Base-by-base conservation (phyloP, 208 protist genomes). In the Trichomonas tenax region DNA sequence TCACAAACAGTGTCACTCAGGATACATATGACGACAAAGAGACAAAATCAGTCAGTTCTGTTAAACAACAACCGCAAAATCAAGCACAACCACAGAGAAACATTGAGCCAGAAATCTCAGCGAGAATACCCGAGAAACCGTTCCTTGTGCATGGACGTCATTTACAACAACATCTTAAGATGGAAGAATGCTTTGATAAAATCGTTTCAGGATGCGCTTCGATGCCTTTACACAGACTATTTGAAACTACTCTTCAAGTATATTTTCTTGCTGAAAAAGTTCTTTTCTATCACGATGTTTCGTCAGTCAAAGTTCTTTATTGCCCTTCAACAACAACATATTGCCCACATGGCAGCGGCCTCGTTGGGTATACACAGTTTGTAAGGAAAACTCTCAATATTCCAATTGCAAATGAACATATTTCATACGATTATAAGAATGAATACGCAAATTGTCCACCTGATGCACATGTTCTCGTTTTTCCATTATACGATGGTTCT, bases 191-290 rank as follows among this genome's bases (percentile, higher is more conserved):
- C 9, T 93, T 93, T 93, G 86, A 93, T 51, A 93, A 93, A 93
- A 93, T 93, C 51, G 86, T 44, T 38, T 34, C 86, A 34, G n/a
- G 44, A 36, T 0, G 23, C 10, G 6, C 86, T 31, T 34, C 44
- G 38, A 93, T 34, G 17, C 26, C 86, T 34, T 15, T 93, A 38
- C 86, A 48, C n/a, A 48, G 44, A 38, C 86, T 93, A 1, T 48
- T 93, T 51, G 86, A 93, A 51, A 48, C 86, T 21, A 93, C 86
- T 8, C 31, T 93, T 17, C 86, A 93, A 51, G 26, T 93, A 15
- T 93, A 93, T 51, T 93, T 93, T 51, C 14, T 93, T 38, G 86
- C 86, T 17, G 86, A 93, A 51, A 93, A 93, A 51, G 86, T 93
- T 34, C 34, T 93, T 21, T 93, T 58, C 51, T 93, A 51, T 51